These are phyloP conservation scores for Coemansia sp. DNA, from an alignment of 192 early-diverging fungal genomes.

Conservation along the genomic window DNA sequence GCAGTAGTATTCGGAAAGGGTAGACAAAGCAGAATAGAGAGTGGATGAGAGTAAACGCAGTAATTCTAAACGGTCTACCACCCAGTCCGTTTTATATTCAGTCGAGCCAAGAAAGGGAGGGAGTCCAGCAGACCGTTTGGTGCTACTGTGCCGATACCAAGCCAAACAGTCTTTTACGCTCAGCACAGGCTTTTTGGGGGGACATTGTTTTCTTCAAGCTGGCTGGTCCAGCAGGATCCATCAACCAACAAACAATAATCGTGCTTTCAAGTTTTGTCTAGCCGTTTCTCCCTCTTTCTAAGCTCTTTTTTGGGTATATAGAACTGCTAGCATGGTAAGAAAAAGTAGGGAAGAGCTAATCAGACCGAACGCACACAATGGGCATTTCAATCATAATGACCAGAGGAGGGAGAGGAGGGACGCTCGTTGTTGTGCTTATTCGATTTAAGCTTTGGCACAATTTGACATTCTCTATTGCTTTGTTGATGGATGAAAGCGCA, in stretches of 20 bases:
- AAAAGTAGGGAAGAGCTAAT: background rate
- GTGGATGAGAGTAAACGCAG: constrained; percentile 1
- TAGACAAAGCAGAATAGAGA: constrained; percentile 2
- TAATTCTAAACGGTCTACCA: background rate
- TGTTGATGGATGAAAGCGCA: background rate
- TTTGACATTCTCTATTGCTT: background rate
- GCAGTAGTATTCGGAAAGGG: constrained; percentile 9
- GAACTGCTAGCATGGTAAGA: background rate
- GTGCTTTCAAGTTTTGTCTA: background rate
- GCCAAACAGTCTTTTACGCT: background rate
- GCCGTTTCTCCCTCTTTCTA: background rate
- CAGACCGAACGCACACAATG: background rate
- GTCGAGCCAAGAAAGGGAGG: background rate
- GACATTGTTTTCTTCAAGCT: background rate
- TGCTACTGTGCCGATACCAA: constrained; percentile 7
- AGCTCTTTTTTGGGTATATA: background rate
- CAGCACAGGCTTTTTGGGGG: background rate
- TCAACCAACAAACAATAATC: background rate
- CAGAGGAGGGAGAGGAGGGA: constrained; percentile 6
- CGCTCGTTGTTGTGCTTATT: background rate
- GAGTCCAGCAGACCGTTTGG: background rate
- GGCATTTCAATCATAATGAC: background rate
- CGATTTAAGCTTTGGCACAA: background rate
- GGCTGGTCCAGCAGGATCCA: background rate
- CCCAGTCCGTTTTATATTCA: background rate